phyloP scores from a whole-genome alignment of 2,329 filamentous ascomycete genomes.

The Lasiodiplodia hormozganensis region DNA sequence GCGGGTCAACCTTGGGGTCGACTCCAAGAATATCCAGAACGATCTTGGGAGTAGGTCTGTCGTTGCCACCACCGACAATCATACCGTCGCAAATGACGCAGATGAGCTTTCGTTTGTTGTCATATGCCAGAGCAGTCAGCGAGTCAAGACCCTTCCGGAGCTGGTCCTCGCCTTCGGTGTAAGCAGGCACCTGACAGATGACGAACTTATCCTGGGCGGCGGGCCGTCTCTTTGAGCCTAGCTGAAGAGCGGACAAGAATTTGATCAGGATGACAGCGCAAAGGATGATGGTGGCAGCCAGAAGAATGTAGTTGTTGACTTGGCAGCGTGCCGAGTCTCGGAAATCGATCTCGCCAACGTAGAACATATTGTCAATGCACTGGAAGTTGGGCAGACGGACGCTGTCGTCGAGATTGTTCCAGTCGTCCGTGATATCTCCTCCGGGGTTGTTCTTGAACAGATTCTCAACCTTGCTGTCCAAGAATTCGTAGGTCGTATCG shows the following conservation, averaged over 20 bases:
- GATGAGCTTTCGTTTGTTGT: conserved; percentile 98
- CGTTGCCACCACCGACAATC: conserved; percentile 94
- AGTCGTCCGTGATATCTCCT: conserved; percentile 73
- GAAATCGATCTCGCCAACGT: conserved; percentile 85
- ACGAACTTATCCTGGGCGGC: conserved; percentile 97
- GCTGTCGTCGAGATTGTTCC: conserved; percentile 63
- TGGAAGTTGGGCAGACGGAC: conserved; percentile 72
- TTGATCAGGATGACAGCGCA: conserved; percentile 82
- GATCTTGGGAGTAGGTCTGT: conserved; percentile 95
- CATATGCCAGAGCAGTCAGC: conserved; percentile 90
- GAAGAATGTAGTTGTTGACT: conserved; percentile 88
- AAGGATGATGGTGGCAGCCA: conserved; percentile 86
- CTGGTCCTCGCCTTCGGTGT: conserved; percentile 97
- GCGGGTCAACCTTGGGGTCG: conserved; percentile 94
- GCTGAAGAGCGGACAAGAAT: conserved; percentile 90
- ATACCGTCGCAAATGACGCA: conserved; percentile 97
- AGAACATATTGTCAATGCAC: conserved; percentile 85
- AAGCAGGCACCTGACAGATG: conserved; percentile 96
- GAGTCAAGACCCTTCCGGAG: conserved; percentile 93
- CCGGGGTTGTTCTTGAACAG: conserved; percentile 79
- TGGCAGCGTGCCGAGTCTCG: conserved; percentile 76
- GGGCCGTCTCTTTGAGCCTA: conserved; percentile 89
- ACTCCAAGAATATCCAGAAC: conserved; percentile 97
- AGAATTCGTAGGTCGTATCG: conserved; percentile 68
- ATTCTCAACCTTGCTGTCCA: conserved; percentile 71